Conservation (phyloP, 768 basidiomycete genomes). For the Paxillus involutus region DNA sequence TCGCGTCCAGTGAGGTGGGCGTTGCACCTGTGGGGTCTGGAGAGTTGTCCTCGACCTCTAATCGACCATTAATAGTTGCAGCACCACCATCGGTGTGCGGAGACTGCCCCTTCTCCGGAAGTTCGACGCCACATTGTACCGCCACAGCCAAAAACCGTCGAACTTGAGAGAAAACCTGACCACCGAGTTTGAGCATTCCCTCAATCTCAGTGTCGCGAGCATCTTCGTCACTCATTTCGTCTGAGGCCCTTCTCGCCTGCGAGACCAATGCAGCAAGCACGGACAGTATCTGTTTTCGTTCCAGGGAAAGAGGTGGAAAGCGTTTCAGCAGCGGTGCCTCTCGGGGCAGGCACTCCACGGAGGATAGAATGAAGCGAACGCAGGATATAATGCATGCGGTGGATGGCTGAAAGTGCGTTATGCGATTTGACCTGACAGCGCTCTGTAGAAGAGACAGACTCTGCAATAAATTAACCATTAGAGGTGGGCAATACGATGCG, state of each 20-base stretch:
- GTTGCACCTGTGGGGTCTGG: constrained; percentile 14
- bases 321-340: constrained; percentile 72
- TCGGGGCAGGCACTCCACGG: constrained; percentile 80
- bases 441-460: constrained; percentile 83
- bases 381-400: constrained; percentile 95
- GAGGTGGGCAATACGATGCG: constrained; percentile 68
- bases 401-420: constrained; percentile 87
- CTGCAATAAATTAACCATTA: constrained; percentile 84
- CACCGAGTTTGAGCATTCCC: constrained; percentile 77
- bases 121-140: constrained; percentile 69
- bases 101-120: constrained; percentile 51
- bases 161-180: constrained; percentile 79
- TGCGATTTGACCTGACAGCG: constrained; percentile 75
- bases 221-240: constrained; percentile 43
- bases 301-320: constrained; percentile 65
- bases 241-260: constrained; percentile 69
- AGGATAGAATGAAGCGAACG: constrained; percentile 81
- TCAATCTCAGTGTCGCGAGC: constrained; percentile 58
- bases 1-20: constrained; percentile 7
- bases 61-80: constrained; percentile 1
- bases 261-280: constrained; percentile 81
- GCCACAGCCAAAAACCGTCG: constrained; percentile 77
- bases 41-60: constrained; percentile 15
- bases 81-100: constrained; percentile 18
- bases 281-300: constrained; percentile 80